Conservation (phyloP, 1,284 basidiomycete species). For the Leccinum solheimii region DNA sequence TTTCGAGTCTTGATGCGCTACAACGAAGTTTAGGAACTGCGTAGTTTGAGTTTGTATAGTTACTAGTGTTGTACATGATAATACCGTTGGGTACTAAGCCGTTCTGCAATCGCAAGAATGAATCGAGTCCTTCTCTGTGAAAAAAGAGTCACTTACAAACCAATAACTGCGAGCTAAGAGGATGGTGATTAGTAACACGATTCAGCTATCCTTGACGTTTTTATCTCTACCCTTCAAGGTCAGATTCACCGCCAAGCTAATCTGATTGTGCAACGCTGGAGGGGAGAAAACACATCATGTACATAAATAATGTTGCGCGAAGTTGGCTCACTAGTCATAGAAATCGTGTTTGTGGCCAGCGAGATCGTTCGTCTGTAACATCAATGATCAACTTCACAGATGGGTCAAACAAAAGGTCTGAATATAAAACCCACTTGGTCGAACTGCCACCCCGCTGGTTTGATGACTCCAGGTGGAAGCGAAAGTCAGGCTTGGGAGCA, state of each 20-base stretch:
- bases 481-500: constrained; percentile 2
- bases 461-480: constrained; percentile 2
- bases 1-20: constrained; percentile 52
- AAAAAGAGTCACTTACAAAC: neutral
- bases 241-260: constrained; percentile 4
- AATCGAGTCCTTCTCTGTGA: too few relatives aligned
- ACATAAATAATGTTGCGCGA: too few relatives aligned
- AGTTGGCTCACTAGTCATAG: constrained; percentile 5
- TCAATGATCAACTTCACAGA: neutral
- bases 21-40: constrained; percentile 53
- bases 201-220: neutral
- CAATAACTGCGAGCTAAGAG: constrained; percentile 4
- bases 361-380: constrained; percentile 6
- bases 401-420: neutral
- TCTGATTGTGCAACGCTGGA: constrained; percentile 4
- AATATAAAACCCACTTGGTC: neutral
- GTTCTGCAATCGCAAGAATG: neutral
- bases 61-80: neutral
- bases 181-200: neutral
- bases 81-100: constrained; percentile 5
- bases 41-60: constrained; percentile 43
- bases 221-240: constrained; percentile 4
- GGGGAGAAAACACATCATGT: too few relatives aligned
- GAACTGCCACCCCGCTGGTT: constrained; percentile 6
- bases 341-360: constrained; percentile 6